Evolutionary conservation across 2,329 filamentous ascomycete genomes (phyloP).

Genomic region (Podosphaera aphanis): DNA sequence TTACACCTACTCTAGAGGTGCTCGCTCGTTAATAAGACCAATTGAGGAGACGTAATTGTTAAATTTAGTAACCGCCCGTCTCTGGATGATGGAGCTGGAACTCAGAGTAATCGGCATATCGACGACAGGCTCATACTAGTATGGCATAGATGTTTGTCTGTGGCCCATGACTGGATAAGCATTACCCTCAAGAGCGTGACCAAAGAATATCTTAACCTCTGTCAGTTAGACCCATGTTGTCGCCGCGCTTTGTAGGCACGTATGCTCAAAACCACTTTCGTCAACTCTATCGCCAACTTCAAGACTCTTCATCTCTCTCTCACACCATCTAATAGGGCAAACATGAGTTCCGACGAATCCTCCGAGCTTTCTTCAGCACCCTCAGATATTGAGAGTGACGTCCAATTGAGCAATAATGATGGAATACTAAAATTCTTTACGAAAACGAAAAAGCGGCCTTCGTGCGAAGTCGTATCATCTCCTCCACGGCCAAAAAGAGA

Average conservation of each 20-base stretch:
- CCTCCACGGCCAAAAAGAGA: slow-evolving; percentile 55
- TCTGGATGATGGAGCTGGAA: too few species aligned
- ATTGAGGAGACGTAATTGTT: too few species aligned
- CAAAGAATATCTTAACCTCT: slow-evolving; percentile 1
- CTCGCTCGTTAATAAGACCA: too few species aligned
- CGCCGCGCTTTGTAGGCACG: slow-evolving; percentile 9
- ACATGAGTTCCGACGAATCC: slow-evolving; percentile 27
- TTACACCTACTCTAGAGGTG: too few species aligned
- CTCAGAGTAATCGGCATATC: too few species aligned
- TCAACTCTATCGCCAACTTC: slow-evolving; percentile 3
- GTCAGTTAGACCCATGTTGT: slow-evolving; percentile 1
- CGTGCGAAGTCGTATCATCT: slow-evolving; percentile 29
- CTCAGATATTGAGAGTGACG: slow-evolving; percentile 30
- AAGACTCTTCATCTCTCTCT: slow-evolving; percentile 1
- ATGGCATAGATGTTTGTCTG: too few species aligned
- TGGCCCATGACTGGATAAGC: too few species aligned
- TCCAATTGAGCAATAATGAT: slow-evolving; percentile 26
- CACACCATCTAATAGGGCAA: slow-evolving; percentile 4
- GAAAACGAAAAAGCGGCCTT: slow-evolving; percentile 22
- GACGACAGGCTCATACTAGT: too few species aligned
- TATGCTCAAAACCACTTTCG: slow-evolving; percentile 7
- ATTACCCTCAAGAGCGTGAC: not conserved
- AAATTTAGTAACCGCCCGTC: too few species aligned
- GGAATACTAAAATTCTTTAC: slow-evolving; percentile 47
- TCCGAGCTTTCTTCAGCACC: slow-evolving; percentile 36